Base-by-base conservation (phyloP, 2,329 filamentous ascomycete genomes). In the Aspergillus terreus region DNA sequence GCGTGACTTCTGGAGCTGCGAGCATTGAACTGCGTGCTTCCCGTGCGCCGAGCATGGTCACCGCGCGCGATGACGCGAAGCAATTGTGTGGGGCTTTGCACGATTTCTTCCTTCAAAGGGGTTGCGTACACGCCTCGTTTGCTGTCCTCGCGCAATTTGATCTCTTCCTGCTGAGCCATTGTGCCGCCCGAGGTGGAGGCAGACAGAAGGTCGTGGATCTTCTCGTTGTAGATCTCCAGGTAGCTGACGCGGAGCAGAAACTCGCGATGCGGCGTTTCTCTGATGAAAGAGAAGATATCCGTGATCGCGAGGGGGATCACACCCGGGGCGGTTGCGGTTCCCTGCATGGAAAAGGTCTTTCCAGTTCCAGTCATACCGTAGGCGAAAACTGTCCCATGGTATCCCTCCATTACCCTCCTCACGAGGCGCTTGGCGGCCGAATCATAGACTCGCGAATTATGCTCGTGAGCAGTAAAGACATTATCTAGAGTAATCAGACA, bases 331-430 rank as follows among this genome's bases (percentile, higher is more conserved):
- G 89, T 90, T 43, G 92, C 91, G 10, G 94, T 99, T 62, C 94
- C 94, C 76, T 99, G 94, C 94, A 99, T 99, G 36, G 92, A 97
- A 70, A 97, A 99, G 0, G 94, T 99, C 76, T 99, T 99, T 61
- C 94, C 94, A 0, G 94, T 97, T 56, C 94, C 94, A 4, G 94
- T 99, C 92, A 97, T 97, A 66, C 94, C 94, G 70, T 99, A 99
- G 15, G 92, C 92, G 69, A 99, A 97, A 21, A 99, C 94, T 1
- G 94, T 99, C 53, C 92, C 94, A 65, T 97, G 92, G 69, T 97
- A 99, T 40, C 94, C 94, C 76, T 99, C 94, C 94, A 99, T 99
- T 46, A 99, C 94, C 63, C 94, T 82, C 61, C 94, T 87, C 44
- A 99, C 94, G 47, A 99, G 79, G 56, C 94, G 87, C 74, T 97